Base-by-base conservation (phyloP, 306 rosid species). In the Ammopiptanthus mongolicus region DNA sequence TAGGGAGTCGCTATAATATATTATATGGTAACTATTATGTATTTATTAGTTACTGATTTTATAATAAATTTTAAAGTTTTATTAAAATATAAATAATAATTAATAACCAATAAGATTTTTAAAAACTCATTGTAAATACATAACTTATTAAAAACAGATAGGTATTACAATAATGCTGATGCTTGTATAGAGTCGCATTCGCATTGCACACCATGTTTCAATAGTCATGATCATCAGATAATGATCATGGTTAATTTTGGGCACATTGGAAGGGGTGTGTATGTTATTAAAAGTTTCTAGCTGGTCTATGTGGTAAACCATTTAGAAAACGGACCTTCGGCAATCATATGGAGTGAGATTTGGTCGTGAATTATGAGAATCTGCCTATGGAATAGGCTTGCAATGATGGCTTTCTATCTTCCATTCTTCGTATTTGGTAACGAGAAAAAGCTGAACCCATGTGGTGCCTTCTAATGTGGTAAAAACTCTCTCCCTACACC, bases 331-430 rank as follows among this genome's bases (percentile, higher is more conserved):
- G 75, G 76, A 74, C 36, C 57, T 51, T 28, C 3, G 22, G 62
- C 73, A 85, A 88, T 86, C 87, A 87, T 88, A 75, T 48, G 65
- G 78, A 86, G 82, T 78, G 62, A 84, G 91, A 87, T 87, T 29
- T 84, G 87, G 78, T 71, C 64, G 48, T 66, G 68, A 69, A 74
- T 53, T 25, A 67, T 74, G 41, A 81, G 87, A 81, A 83, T 86
- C 78, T 74, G 82, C 84, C 82, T 86, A 79, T 76, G 73, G 56
- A 28, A 75, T 84, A 86, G 89, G 28, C 71, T 81, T 71, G 84
- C 53, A 86, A 89, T 89, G 83, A 87, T 91, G 71, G 7, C 65
- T 42, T 57, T 33, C 69, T 28, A 56, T 59, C 42, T 28, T 56
- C 50, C 50, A 44, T 42, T 34, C 44, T 66, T 78, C 87, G 75